Evolutionary conservation across 345 rosid genomes (phyloP).

Genomic region (Toxicodendron radicans): DNA sequence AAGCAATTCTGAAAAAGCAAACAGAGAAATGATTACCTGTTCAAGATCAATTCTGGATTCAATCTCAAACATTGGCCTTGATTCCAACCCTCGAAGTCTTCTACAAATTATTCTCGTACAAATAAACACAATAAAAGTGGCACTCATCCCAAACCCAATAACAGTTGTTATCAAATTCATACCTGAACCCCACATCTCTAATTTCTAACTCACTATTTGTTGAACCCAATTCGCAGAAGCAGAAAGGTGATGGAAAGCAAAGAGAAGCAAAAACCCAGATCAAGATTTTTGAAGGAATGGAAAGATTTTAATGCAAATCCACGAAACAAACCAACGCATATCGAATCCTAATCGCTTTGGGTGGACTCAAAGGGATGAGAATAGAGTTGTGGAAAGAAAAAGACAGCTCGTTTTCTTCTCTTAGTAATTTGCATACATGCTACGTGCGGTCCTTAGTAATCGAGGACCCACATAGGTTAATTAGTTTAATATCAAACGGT

Average conservation of each 20-base stretch:
- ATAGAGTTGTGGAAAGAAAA: constrained; percentile 14
- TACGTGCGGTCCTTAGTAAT: constrained; percentile 22
- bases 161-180: constrained; percentile 56
- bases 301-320: constrained; percentile 4
- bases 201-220: not conserved
- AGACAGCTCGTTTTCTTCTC: constrained; percentile 24
- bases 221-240: constrained; percentile 9
- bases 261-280: constrained; percentile 22
- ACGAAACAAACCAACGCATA: not conserved
- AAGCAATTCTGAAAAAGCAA: not conserved
- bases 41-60: constrained; percentile 51
- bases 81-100: constrained; percentile 39
- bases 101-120: constrained; percentile 66
- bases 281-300: constrained; percentile 23
- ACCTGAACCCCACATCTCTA: constrained; percentile 41
- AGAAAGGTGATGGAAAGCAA: not conserved
- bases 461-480: constrained; percentile 15
- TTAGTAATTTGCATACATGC: constrained; percentile 21
- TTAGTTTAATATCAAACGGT: constrained; percentile 21
- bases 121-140: constrained; percentile 57
- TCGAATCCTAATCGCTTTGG: constrained; percentile 31
- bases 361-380: constrained; percentile 32
- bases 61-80: constrained; percentile 47
- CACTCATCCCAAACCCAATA: constrained; percentile 69
- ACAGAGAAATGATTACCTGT: constrained; percentile 37